These are phyloP conservation scores for Trichomonascaceae sp. DNA, from an alignment of 1,139 yeast genomes.

Conservation along the genomic window DNA sequence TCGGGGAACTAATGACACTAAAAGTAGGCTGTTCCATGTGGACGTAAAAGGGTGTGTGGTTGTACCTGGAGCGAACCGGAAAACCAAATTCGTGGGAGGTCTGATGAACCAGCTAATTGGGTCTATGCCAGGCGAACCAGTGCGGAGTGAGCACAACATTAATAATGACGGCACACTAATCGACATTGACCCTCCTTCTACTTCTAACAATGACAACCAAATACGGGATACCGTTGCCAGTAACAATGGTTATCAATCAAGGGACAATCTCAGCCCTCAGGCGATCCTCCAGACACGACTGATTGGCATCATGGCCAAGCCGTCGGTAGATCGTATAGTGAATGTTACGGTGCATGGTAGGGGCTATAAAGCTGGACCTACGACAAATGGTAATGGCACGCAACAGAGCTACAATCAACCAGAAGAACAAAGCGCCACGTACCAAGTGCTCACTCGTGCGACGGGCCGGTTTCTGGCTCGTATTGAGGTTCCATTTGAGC, in stretches of 20 bases:
- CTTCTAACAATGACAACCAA: background rate
- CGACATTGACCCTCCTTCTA: background rate
- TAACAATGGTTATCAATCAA: too few species aligned
- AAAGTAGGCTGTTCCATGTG: background rate
- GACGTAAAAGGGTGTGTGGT: background rate
- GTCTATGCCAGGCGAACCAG: too few species aligned
- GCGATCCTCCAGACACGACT: slow-evolving; percentile 12
- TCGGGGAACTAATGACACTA: background rate
- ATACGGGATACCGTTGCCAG: too few species aligned
- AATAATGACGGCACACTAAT: background rate
- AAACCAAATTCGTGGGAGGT: background rate
- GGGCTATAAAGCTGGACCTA: too few species aligned
- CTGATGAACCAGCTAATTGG: background rate
- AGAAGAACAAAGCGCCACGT: too few species aligned
- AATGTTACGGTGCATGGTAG: slow-evolving; percentile 7
- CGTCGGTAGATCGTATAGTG: slow-evolving; percentile 15
- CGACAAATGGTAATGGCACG: too few species aligned
- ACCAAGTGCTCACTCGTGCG: slow-evolving; percentile 15
- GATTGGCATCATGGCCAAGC: slow-evolving; percentile 16
- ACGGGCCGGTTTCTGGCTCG: slow-evolving; percentile 27
- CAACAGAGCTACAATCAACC: too few species aligned
- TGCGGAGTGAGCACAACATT: background rate
- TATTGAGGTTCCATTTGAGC: slow-evolving; percentile 17
- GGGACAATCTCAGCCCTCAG: slow-evolving; percentile 7
- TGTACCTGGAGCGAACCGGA: background rate